Evolutionary conservation across 164 flowering plant genomes (phyloP).

Genomic region (Magnolia kwangsiensis): DNA sequence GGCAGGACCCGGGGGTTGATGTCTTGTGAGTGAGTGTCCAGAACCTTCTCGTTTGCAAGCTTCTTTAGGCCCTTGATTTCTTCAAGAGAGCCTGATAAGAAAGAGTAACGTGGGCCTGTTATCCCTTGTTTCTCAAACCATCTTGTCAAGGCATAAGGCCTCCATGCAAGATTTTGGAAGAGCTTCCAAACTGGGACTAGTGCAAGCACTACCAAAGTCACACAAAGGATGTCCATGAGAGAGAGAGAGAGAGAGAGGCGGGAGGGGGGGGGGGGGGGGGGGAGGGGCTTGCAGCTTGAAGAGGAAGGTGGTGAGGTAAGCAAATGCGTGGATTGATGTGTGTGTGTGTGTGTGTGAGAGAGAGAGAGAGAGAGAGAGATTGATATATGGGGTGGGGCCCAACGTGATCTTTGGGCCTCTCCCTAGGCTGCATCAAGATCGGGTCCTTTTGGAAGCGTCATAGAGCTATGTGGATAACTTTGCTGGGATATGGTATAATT

Average conservation of each 20-base stretch:
- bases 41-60: neutral
- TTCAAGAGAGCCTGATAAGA: neutral
- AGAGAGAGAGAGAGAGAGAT: too few relatives aligned
- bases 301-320: too few relatives aligned
- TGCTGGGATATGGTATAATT: too few relatives aligned
- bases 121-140: conserved; percentile 2
- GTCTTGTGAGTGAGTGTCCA: neutral
- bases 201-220: neutral
- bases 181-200: neutral
- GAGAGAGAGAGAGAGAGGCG: neutral
- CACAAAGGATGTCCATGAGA: neutral
- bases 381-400: too few relatives aligned
- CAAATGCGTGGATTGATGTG: too few relatives aligned
- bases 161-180: neutral
- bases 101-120: neutral
- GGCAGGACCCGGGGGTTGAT: neutral
- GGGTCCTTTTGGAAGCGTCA: too few relatives aligned
- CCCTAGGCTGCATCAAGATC: too few relatives aligned
- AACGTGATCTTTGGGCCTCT: too few relatives aligned
- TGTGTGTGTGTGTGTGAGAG: too few relatives aligned
- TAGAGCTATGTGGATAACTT: too few relatives aligned
- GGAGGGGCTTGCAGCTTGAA: too few relatives aligned
- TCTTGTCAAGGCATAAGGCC: neutral
- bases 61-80: neutral
- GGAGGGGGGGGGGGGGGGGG: neutral